These are phyloP conservation scores for Desmodesmus armatus DNA, from an alignment of 139 green algal genomes.

Conservation along the genomic window DNA sequence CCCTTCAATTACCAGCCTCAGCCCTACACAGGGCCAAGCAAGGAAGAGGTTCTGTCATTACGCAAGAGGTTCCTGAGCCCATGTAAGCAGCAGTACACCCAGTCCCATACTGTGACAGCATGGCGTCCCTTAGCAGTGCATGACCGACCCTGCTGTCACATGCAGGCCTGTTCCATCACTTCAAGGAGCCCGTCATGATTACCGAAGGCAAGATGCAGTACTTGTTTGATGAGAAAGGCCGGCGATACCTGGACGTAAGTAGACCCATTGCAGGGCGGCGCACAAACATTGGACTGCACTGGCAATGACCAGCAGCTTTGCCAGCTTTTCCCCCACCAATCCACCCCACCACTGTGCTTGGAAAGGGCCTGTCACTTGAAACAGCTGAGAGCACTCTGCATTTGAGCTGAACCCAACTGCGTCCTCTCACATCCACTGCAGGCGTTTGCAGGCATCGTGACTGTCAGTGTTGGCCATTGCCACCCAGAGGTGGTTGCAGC, in stretches of 20 bases:
- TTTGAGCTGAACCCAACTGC: too few relatives aligned
- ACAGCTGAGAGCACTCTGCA: too few relatives aligned
- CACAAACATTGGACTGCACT: not conserved
- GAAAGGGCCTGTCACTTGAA: too few relatives aligned
- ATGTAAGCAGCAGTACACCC: conserved; percentile 54
- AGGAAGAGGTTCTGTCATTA: conserved; percentile 84
- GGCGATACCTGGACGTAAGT: conserved; percentile 92
- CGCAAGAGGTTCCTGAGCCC: conserved; percentile 88
- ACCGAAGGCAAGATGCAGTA: conserved; percentile 98
- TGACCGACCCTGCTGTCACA: not conserved
- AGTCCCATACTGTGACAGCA: not conserved
- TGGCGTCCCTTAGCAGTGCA: too few relatives aligned
- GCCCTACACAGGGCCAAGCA: conserved; percentile 84
- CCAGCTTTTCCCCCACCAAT: not conserved
- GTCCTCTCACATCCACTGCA: too few relatives aligned
- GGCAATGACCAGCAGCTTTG: too few relatives aligned
- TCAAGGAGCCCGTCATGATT: conserved; percentile 95
- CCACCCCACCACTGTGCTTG: too few relatives aligned
- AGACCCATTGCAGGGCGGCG: too few relatives aligned
- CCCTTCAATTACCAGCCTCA: conserved; percentile 7
- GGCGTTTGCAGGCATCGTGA: conserved; percentile 98
- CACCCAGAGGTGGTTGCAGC: conserved; percentile 81
- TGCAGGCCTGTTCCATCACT: conserved; percentile 85
- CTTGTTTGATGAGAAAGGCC: conserved; percentile 93
- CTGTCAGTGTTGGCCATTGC: conserved; percentile 92